Base-by-base conservation (phyloP, 2,329 filamentous ascomycete species). In the Microsporum audouinii region DNA sequence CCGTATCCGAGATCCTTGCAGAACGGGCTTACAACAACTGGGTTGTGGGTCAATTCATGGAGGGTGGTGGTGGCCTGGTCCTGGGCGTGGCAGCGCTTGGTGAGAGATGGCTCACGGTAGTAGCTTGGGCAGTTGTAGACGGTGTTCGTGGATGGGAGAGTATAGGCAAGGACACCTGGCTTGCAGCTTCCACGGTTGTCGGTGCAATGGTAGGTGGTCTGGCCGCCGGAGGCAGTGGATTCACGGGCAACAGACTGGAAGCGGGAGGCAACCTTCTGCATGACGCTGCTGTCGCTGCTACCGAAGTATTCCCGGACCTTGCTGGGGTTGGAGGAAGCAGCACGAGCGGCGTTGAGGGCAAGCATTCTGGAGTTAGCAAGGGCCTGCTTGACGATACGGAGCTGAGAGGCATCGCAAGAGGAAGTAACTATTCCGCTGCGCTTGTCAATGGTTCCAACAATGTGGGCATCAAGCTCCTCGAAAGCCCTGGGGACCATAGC, bases 31-130 rank as follows among this genome's bases (percentile, higher is more conserved):
- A 74, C 79, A 10, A 80, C 76, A 72, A 73, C 77, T 69, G 79
- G 72, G n/a, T 80, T 77, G 68, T 88, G 86, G 6, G 85, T 86
- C 65, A 79, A 76, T 76, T 88, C 86, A 68, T 88, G 86, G 12
- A 88, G 71, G 36, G 79, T 79, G 12, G 85, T 87, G 8, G 80
- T 85, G 2, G 82, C 82, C 73, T 85, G 82, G 68, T 87, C 85
- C 72, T 88, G 85, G 1, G 67, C 79, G 69, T 87, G 83, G 75
- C 86, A 88, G 0, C 70, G 72, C 6, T 66, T 66, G 6, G 79
- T 73, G 34, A 82, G 62, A 1, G 76, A 75, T 0, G 81, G 76
- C 12, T 71, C 73, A 51, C 68, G 63, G 58, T 73, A 79, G 75
- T 84, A 88, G 73, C 83, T 71, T 12, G 78, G 75, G 73, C 85